Conservation (phyloP, 2,329 filamentous ascomycete species). For the Emmonsiellopsis sp. region DNA sequence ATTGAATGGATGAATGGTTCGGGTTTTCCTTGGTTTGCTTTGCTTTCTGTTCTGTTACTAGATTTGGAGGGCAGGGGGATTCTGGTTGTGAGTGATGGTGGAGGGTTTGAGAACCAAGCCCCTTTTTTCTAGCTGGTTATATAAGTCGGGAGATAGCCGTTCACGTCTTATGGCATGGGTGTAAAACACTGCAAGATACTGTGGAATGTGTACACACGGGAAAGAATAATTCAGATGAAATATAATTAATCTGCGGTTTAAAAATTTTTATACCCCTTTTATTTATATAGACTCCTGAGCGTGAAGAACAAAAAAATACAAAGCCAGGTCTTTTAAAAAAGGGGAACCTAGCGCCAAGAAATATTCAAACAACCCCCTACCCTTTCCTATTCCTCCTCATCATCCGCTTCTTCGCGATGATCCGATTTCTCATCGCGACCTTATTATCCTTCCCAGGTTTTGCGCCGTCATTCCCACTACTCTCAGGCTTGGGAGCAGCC, state of each 20-base stretch:
- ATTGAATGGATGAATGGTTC: neutral
- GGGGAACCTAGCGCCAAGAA: neutral
- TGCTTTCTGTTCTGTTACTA: neutral
- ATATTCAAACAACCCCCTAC: slow-evolving; percentile 11
- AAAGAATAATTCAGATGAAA: too few relatives aligned
- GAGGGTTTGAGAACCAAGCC: too few relatives aligned
- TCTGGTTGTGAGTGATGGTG: too few relatives aligned
- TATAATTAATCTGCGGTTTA: too few relatives aligned
- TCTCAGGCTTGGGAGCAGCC: slow-evolving; percentile 8
- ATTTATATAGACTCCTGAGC: neutral
- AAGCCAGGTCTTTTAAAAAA: neutral
- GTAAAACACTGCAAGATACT: too few relatives aligned
- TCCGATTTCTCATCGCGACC: slow-evolving; percentile 58
- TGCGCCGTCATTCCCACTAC: slow-evolving; percentile 15
- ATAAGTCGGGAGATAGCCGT: too few relatives aligned
- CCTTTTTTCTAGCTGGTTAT: too few relatives aligned
- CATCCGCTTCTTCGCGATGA: slow-evolving; percentile 78
- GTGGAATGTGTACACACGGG: too few relatives aligned
- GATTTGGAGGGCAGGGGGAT: too few relatives aligned
- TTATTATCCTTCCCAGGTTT: slow-evolving; percentile 40
- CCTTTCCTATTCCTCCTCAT: slow-evolving; percentile 56
- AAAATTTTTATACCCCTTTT: neutral
- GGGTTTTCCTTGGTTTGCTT: neutral
- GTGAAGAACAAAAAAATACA: neutral
- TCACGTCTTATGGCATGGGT: too few relatives aligned